A percentile compares a stretch with the other conserved stretches of the same genome.
These are phyloP conservation scores for Mucor sp. DNA, from an alignment of 371 early-diverging fungal species.

Conservation along the genomic window DNA sequence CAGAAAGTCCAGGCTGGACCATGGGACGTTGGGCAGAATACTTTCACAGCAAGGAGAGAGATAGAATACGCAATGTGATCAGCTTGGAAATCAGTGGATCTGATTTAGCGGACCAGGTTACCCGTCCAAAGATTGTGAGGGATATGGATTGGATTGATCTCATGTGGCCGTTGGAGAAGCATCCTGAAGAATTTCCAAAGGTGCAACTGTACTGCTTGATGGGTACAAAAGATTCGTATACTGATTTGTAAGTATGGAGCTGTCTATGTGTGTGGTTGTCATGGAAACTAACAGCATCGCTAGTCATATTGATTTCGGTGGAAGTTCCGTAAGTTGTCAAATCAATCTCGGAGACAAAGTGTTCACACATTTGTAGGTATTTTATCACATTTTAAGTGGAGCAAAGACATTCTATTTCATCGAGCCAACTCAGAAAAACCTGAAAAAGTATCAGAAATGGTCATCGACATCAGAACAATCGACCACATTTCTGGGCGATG, in stretches of 20 bases:
- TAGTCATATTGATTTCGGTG: slow-evolving; percentile 91
- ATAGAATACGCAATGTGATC: slow-evolving; percentile 83
- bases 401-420: slow-evolving; percentile 88
- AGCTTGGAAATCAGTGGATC: slow-evolving; percentile 85
- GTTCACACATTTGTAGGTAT: slow-evolving; percentile 45
- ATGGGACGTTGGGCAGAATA: slow-evolving; percentile 85
- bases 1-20: slow-evolving; percentile 75
- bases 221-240: slow-evolving; percentile 87
- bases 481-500: slow-evolving; percentile 78
- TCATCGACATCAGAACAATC: slow-evolving; percentile 82
- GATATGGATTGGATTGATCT: slow-evolving; percentile 87
- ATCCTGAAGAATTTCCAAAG: slow-evolving; percentile 71
- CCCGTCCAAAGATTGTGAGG: slow-evolving; percentile 77
- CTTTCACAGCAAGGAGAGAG: slow-evolving; percentile 63
- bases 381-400: slow-evolving; percentile 85
- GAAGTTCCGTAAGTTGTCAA: slow-evolving; percentile 69
- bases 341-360: slow-evolving; percentile 16
- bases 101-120: slow-evolving; percentile 62
- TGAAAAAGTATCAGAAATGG: slow-evolving; percentile 89
- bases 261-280: neutral
- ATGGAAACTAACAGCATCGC: neutral
- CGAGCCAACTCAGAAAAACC: slow-evolving; percentile 78
- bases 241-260: slow-evolving; percentile 71
- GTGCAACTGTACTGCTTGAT: slow-evolving; percentile 91
- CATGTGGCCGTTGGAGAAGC: slow-evolving; percentile 75